Evolutionary conservation across 2,329 filamentous ascomycete genomes (phyloP), one percentile per base, ranked within the genome.

Genomic region (Fusarium longipes): DNA sequence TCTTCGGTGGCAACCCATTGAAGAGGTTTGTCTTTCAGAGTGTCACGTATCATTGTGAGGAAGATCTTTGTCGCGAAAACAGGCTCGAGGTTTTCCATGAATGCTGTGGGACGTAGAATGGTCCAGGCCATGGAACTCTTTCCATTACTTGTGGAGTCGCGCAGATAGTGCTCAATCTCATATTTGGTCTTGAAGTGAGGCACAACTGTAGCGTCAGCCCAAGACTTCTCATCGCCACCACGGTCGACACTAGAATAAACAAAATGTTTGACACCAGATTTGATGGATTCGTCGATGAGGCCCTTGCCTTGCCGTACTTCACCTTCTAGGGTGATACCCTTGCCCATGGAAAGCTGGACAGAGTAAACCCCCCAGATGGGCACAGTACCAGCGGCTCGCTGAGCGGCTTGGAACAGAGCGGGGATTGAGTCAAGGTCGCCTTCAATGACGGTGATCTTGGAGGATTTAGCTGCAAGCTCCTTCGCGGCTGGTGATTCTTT

Each of bases 61-160:
- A 80, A 77, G 15, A 79, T 43, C 17, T 75, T 77, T 6, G 70
- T 73, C 14, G 68, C 9, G 54, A 80, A 77, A 5, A 72, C 73
- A 1, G 68, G 69, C 4, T 70, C 67, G 8, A 80, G 69, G 52
- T 80, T 80, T 5, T 81, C 79, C 77, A 80, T 80, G 65, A 82
- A 81, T 0, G 75, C 77, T 0, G 78, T 77, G 1, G 79, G 79
- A 9, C 79, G 73, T 2, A 81, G 63, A n/a, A 81, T 76, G 0
- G 76, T 77, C 77, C 78, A 80, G 4, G 58, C 51, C 77, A 80
- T 79, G 2, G 18, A 2, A 18, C 40, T 44, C 18, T 56, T 65
- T 3, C 47, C 50, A 1, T 58, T 20, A 7, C 47, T 30, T 9
- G 65, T 68, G 2, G 54, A 65, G 18, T 68, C 47, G 3, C 51